Percentiles rank a stretch among this genome's conserved stretches.
Conservation (phyloP, 164 flowering plant species). For the Vitis labrusca region DNA sequence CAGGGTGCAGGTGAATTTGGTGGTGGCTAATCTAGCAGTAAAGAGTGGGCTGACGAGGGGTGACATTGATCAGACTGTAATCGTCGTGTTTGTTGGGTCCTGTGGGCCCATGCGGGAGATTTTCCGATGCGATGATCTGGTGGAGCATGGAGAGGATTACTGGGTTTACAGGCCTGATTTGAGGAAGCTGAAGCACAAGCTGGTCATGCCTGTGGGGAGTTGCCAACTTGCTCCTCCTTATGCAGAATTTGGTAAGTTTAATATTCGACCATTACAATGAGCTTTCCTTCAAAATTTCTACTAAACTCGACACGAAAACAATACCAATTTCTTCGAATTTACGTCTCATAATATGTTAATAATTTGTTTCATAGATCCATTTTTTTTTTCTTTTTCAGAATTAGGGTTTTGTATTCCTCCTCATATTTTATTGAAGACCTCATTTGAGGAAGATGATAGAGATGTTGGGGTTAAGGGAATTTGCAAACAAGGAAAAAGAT, state of each 20-base stretch:
- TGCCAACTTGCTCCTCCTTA: conserved; percentile 53
- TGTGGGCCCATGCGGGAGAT: conserved; percentile 79
- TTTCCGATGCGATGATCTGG: conserved; percentile 69
- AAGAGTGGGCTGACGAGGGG: conserved; percentile 22
- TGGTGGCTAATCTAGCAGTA: conserved; percentile 61
- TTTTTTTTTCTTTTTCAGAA: no score
- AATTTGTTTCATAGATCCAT: no score
- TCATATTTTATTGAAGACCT: no score
- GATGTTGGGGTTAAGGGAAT: no score
- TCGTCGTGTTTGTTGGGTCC: conserved; percentile 53
- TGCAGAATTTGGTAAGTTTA: conserved; percentile 37
- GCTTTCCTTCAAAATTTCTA: not conserved
- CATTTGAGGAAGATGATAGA: no score
- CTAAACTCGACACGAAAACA: no score
- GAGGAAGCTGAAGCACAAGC: conserved; percentile 47
- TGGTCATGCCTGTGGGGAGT: conserved; percentile 60
- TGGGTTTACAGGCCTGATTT: conserved; percentile 64
- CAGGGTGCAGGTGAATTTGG: conserved; percentile 68
- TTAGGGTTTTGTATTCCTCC: no score
- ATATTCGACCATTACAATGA: no score
- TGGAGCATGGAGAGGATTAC: conserved; percentile 30
- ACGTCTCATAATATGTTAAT: no score
- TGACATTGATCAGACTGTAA: conserved; percentile 28
- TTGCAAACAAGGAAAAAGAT: no score
- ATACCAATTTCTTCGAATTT: no score